Evolutionary conservation across 306 rosid species (phyloP), one percentile per base, ranked within the genome.

Genomic region (Ammopiptanthus mongolicus): DNA sequence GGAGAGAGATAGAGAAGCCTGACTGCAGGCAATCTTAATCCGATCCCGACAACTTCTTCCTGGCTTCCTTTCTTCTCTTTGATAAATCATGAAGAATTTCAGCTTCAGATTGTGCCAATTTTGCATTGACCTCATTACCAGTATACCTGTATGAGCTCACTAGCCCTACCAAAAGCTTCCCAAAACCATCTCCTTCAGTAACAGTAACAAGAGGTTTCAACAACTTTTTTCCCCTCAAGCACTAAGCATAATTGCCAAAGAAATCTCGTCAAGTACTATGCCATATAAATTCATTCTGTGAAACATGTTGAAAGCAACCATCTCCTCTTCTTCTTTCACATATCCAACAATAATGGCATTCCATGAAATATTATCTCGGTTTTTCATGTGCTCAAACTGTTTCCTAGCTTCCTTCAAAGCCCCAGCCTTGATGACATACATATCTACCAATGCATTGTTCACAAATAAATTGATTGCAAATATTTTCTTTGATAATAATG

Each of bases 371-470:
- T 83, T 86, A 73, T 92, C 94, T 18, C 84, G 86, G 80, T 57
- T 28, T 67, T 78, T 71, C 84, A 90, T 88, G 62, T 13, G 81
- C 82, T 90, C 98, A 55, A 92, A 92, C 36, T 85, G 92, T 75
- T 88, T 88, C 75, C 88, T 79, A 0, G 94, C 94, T 71, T 90
- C 94, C 63, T 65, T 78, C 77, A 87, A 74, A 66, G 71, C 84
- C 69, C 98, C 91, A 2, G 92, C 91, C 78, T 92, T 92, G 28
- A n/a, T n/a, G n/a, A 91, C 91, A 75, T 90, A 93, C 98, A 93
- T 90, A 83, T 90, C 92, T 51, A 86, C 78, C 86, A 93, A 83
- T 3, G 98, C 96, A 78, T 90, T 93, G 58, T 81, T 87, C 47
- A 87, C 89, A 29, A 68, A 90, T 67, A 90, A 70, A 83, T 93